Evolutionary conservation across 179 eudicot genomes (phyloP), one percentile per base, ranked within the genome.

Genomic region (Monotropa hypopitys): DNA sequence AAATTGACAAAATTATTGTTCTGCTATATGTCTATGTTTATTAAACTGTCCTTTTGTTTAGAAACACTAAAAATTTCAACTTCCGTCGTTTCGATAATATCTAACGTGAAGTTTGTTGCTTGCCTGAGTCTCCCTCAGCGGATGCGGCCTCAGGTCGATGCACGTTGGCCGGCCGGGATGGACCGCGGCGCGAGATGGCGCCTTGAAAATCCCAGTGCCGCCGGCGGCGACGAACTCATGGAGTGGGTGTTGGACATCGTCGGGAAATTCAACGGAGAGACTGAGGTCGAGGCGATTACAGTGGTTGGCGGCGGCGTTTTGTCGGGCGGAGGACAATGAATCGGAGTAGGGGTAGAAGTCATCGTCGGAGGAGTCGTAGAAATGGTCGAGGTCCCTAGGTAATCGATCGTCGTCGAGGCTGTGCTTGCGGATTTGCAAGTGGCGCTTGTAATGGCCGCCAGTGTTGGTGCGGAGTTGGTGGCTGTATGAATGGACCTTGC

Each of bases 71-170:
- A n/a, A n/a, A n/a, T n/a, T n/a, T n/a, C n/a, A n/a, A n/a, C n/a
- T n/a, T 35, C 40, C 40, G 40, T 4, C 40, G 40, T 35, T 35
- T 35, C 40, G 40, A 35, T 4, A 35, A 35, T 38, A 38, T 5
- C 4, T 2, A 38, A 38, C 40, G 40, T 38, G 5, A 38, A 38
- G 54, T 61, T 12, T 28, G 38, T 30, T 28, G 38, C 67, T 61
- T 61, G 38, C 67, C 79, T 96, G 99, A 3, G 98, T 96, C 87
- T 96, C 99, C 63, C 97, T 82, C 16, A 96, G 78, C 13, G 99
- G 99, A 54, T 96, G 99, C 0, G 99, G 99, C 81, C 98, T 84
- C 42, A 96, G 86, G 88, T 96, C 99, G 16, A 96, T 79, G 33
- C 85, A 91, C 0, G 96, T 84, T 0, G 99, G 99, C 0, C 98